phyloP scores from a whole-genome alignment of 768 basidiomycete genomes.

The Lentinula sp. region DNA sequence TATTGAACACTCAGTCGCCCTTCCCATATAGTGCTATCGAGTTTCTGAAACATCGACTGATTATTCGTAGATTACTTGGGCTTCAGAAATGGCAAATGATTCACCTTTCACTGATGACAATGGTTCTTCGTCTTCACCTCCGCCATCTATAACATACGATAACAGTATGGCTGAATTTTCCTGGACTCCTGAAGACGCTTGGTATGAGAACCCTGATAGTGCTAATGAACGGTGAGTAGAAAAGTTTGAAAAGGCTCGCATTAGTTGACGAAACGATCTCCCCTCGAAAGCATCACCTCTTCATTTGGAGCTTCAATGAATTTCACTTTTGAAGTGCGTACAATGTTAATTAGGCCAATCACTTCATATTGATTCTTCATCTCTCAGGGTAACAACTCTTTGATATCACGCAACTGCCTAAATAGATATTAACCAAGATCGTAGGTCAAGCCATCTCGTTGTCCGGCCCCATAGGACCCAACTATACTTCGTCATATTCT shows the following conservation, averaged over 20 bases:
- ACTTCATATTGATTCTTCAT: neutral
- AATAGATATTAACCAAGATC: neutral
- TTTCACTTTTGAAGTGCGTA: slow-evolving; percentile 3
- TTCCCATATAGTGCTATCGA: too few species aligned
- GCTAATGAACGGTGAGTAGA: neutral
- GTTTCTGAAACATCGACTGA: too few species aligned
- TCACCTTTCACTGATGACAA: too few species aligned
- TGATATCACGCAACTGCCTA: neutral
- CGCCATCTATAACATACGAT: neutral
- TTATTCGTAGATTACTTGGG: neutral
- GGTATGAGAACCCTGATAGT: neutral
- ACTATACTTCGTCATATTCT: slow-evolving; percentile 12
- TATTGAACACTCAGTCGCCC: too few species aligned
- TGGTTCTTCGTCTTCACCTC: neutral
- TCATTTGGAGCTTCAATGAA: neutral
- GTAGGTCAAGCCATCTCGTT: slow-evolving; percentile 9
- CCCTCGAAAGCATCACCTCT: neutral
- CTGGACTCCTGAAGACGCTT: neutral
- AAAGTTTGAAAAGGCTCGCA: neutral
- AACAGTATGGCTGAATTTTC: neutral
- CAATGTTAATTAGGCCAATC: neutral
- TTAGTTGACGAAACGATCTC: neutral
- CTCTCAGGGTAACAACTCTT: neutral
- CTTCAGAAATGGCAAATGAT: neutral
- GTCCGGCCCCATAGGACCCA: slow-evolving; percentile 27